Conservation (phyloP, 305 asterid genomes). For the Solanum hybrid region DNA sequence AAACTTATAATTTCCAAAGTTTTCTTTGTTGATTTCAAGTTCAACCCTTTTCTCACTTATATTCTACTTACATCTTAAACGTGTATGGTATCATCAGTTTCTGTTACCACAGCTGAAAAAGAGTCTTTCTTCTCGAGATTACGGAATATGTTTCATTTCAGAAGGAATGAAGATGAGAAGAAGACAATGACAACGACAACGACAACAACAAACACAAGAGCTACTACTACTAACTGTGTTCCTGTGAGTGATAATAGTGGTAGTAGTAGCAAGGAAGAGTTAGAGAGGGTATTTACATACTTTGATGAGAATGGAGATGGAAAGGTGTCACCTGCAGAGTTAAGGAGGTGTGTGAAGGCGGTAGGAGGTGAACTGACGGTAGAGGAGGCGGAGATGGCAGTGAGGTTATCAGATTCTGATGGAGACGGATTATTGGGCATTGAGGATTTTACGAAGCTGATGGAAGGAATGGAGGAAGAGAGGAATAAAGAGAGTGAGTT, state of each 20-base stretch:
- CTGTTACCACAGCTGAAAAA: not conserved
- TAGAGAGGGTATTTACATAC: constrained; percentile 33
- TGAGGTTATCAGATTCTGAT: constrained; percentile 24
- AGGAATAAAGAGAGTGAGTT: constrained; percentile 16
- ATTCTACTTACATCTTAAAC: not conserved
- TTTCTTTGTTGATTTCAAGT: not conserved
- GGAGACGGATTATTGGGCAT: constrained; percentile 24
- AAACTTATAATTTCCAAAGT: not conserved
- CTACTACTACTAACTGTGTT: not conserved
- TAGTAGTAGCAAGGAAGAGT: constrained; percentile 12
- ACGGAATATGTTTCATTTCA: not conserved
- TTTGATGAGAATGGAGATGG: constrained; percentile 44
- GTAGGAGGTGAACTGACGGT: constrained; percentile 34
- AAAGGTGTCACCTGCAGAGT: constrained; percentile 35
- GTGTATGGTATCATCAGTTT: not conserved
- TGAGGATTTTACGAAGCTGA: constrained; percentile 26
- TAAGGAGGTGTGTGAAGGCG: constrained; percentile 24
- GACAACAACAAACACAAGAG: not conserved
- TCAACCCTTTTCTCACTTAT: not conserved
- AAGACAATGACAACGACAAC: not conserved
- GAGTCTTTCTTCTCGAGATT: not conserved
- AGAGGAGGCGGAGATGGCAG: constrained; percentile 33
- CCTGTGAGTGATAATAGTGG: not conserved
- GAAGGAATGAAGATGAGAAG: not conserved
- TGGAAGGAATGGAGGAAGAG: constrained; percentile 30